A percentile compares a stretch with the other conserved stretches of the same genome.
phyloP scores from a whole-genome alignment of 306 rosid species.

The Lathyrus aphaca region DNA sequence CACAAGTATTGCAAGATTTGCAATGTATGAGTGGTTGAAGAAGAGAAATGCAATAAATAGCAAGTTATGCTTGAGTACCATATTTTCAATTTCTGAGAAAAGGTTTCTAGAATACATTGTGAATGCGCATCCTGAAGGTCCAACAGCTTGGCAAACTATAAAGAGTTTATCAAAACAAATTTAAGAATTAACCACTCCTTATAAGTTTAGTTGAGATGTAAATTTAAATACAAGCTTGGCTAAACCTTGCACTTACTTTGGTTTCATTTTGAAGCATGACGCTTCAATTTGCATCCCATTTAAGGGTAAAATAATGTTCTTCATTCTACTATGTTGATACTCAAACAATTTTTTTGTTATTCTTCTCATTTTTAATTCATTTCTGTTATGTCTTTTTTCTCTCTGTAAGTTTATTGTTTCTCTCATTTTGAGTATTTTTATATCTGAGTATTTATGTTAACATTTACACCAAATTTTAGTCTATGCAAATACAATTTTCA shows the following conservation, averaged over 20 bases:
- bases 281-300: too few species aligned
- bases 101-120: conserved; percentile 65
- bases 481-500: too few species aligned
- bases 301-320: too few species aligned
- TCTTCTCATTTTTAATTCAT: too few species aligned
- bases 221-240: background rate
- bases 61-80: conserved; percentile 57
- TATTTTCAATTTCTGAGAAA: conserved; percentile 59
- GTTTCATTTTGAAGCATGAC: background rate
- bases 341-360: too few species aligned
- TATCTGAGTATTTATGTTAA: too few species aligned
- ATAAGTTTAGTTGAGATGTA: conserved; percentile 14
- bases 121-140: conserved; percentile 74
- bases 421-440: too few species aligned
- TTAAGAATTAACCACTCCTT: conserved; percentile 29
- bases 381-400: too few species aligned
- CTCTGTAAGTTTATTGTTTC: too few species aligned
- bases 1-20: conserved; percentile 55
- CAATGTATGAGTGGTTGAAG: conserved; percentile 75
- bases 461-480: too few species aligned
- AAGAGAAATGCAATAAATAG: conserved; percentile 61
- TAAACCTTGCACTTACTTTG: conserved; percentile 22
- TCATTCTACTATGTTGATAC: too few species aligned
- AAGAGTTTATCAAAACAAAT: conserved; percentile 41
- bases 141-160: conserved; percentile 57